These are phyloP conservation scores for Filobasidium wieringae DNA, from an alignment of 768 basidiomycete species.

Conservation along the genomic window DNA sequence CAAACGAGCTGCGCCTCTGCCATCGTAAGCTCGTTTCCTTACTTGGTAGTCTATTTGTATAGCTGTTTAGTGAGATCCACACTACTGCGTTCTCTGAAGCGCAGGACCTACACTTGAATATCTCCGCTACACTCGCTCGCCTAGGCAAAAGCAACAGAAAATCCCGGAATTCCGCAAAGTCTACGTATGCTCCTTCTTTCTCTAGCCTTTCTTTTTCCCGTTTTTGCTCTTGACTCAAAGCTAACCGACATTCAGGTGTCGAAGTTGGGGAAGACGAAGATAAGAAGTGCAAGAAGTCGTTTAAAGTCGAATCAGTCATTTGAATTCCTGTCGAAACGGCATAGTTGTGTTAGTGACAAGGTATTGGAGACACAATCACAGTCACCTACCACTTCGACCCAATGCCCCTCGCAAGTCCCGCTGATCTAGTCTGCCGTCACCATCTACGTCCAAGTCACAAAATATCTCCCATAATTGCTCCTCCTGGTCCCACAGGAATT, in stretches of 20 bases:
- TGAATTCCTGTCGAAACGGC: constrained; percentile 50
- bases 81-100: too few relatives aligned
- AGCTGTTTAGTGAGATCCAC: too few relatives aligned
- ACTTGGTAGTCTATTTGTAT: constrained; percentile 38
- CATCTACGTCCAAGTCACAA: constrained; percentile 79
- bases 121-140: constrained; percentile 66
- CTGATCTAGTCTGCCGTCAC: constrained; percentile 68
- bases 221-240: not conserved
- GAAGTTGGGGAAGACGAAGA: constrained; percentile 50
- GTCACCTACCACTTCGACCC: constrained; percentile 53
- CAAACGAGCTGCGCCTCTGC: constrained; percentile 62
- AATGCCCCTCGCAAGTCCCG: constrained; percentile 54
- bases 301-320: constrained; percentile 55
- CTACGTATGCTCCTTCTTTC: constrained; percentile 52
- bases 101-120: constrained; percentile 51
- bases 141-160: constrained; percentile 78
- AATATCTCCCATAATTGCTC: constrained; percentile 79
- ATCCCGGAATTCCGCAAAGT: constrained; percentile 76
- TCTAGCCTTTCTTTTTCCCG: constrained; percentile 1
- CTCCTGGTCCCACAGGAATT: constrained; percentile 39
- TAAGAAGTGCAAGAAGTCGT: constrained; percentile 69
- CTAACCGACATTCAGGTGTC: constrained; percentile 1
- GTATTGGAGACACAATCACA: not conserved
- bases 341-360: not conserved
- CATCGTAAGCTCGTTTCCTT: constrained; percentile 45